These are phyloP conservation scores for Lasiosphaeria miniovina DNA, from an alignment of 495 filamentous ascomycete genomes.

Conservation along the genomic window DNA sequence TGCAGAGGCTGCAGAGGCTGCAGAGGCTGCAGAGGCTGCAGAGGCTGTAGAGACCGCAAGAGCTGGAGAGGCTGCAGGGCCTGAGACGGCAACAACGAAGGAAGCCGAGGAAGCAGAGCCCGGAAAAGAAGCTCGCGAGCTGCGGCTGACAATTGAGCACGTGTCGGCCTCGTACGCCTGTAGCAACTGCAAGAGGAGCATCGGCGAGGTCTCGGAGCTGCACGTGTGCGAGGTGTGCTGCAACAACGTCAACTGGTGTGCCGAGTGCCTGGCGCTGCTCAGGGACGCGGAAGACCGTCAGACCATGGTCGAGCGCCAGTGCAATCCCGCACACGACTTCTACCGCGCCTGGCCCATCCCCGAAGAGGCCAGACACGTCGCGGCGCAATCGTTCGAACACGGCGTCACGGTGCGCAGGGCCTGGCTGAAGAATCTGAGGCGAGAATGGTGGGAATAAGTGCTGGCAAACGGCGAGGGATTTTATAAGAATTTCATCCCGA, in stretches of 20 bases:
- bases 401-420: constrained; percentile 14
- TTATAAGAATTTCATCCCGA: too few species aligned
- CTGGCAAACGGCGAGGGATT: not conserved
- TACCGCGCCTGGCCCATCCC: constrained; percentile 16
- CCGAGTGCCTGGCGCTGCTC: constrained; percentile 9
- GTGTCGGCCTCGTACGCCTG: not conserved
- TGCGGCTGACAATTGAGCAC: not conserved
- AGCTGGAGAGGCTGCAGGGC: not conserved
- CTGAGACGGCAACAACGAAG: too few species aligned
- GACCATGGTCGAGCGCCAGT: not conserved
- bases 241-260: constrained; percentile 8
- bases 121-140: not conserved
- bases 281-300: not conserved
- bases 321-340: constrained; percentile 12
- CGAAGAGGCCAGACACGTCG: constrained; percentile 9
- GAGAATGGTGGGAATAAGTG: constrained; percentile 14
- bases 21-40: not conserved
- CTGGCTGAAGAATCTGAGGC: constrained; percentile 15
- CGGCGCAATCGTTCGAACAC: constrained; percentile 14
- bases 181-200: constrained; percentile 1
- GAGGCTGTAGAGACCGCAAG: not conserved
- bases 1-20: not conserved
- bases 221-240: constrained; percentile 12
- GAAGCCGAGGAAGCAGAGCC: not conserved
- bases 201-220: constrained; percentile 8